phyloP scores from a whole-genome alignment of 2,329 filamentous ascomycete genomes.

The Elsinoe ampelina region DNA sequence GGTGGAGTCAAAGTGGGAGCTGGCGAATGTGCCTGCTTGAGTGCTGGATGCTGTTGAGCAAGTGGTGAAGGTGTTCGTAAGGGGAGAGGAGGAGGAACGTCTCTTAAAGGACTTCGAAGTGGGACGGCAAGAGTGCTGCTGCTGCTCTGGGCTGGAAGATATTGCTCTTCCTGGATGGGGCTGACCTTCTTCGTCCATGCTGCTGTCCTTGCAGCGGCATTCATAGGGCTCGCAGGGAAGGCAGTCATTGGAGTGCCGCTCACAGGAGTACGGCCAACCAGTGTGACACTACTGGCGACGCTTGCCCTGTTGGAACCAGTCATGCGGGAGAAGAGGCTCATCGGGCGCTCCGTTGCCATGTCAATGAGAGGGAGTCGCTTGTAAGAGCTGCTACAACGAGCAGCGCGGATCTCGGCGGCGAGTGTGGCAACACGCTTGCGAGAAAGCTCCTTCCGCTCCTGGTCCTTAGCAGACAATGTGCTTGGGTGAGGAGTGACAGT shows the following conservation, averaged over 20 bases:
- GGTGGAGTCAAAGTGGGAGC: neutral
- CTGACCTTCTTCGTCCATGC: conserved; percentile 18
- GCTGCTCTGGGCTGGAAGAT: neutral
- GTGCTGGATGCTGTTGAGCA: neutral
- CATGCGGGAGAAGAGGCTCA: conserved; percentile 23
- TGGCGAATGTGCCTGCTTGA: neutral
- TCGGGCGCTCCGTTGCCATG: conserved; percentile 29
- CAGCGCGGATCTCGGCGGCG: conserved; percentile 34
- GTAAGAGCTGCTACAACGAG: conserved; percentile 29
- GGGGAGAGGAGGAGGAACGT: neutral
- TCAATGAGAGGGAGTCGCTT: conserved; percentile 31
- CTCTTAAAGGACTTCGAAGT: neutral
- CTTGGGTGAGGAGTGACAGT: conserved; percentile 22
- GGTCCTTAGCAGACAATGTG: conserved; percentile 25
- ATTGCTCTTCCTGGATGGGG: conserved; percentile 22
- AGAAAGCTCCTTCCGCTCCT: conserved; percentile 29
- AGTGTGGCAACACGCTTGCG: conserved; percentile 36
- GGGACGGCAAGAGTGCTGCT: neutral
- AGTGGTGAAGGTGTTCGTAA: neutral
- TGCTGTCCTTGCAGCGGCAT: conserved; percentile 5
- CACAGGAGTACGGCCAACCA: neutral
- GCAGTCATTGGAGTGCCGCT: neutral
- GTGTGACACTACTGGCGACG: neutral
- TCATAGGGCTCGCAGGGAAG: conserved; percentile 2
- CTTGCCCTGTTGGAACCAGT: neutral